Percentiles rank a stretch among this genome's conserved stretches.
phyloP scores from a whole-genome alignment of 768 basidiomycete species.

The Podaxis pistillaris region DNA sequence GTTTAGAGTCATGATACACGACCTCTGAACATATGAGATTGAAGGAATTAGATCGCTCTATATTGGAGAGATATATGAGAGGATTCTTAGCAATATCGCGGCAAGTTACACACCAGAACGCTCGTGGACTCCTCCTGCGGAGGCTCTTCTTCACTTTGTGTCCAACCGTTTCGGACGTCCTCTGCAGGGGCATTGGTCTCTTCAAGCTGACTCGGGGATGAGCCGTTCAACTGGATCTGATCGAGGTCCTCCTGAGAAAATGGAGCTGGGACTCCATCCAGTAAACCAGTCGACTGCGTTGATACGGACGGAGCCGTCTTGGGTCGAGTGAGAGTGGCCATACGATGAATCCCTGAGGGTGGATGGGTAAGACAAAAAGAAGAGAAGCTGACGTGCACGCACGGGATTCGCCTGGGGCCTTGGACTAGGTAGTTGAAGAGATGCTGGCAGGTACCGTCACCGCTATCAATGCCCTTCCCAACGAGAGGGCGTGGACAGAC shows the following conservation, averaged over 20 bases:
- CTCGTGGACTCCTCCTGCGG: slow-evolving; percentile 12
- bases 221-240: slow-evolving; percentile 16
- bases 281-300: slow-evolving; percentile 23
- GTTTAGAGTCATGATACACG: slow-evolving; percentile 72
- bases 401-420: neutral
- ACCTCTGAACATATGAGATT: slow-evolving; percentile 69
- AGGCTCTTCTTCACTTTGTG: slow-evolving; percentile 8
- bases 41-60: slow-evolving; percentile 68
- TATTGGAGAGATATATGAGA: slow-evolving; percentile 14
- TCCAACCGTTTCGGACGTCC: slow-evolving; percentile 9
- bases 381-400: neutral
- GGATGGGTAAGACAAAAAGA: slow-evolving; percentile 2
- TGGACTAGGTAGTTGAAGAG: neutral
- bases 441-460: neutral
- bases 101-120: slow-evolving; percentile 23
- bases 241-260: slow-evolving; percentile 37
- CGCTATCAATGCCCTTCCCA: neutral
- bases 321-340: slow-evolving; percentile 41
- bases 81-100: slow-evolving; percentile 3
- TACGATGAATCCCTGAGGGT: slow-evolving; percentile 13
- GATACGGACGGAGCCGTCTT: slow-evolving; percentile 23
- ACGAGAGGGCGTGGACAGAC: neutral
- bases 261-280: slow-evolving; percentile 36
- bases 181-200: slow-evolving; percentile 6
- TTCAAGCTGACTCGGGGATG: slow-evolving; percentile 6